Base-by-base conservation (phyloP, 257 asterid genomes). In the Solanum peruvianum region DNA sequence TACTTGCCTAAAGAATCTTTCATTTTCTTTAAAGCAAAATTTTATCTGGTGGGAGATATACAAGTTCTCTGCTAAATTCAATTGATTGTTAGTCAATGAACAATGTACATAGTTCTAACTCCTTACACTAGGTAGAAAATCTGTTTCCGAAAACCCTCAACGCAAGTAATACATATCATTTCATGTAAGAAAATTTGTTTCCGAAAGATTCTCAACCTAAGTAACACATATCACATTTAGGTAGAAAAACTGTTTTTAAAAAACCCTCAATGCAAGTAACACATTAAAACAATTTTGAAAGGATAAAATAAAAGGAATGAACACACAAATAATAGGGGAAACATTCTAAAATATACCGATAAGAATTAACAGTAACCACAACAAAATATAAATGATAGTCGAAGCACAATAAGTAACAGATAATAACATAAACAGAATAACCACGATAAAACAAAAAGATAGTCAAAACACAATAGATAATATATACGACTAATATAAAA, bases 191-290 rank as follows among this genome's bases (percentile, higher is more conserved):
- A 29, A 66, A 13, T 11, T 0, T 64, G 1, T 25, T 25, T 64
- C 0, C 4, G 0, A 11, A 25, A n/a, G 23, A 64, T 2, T 2
- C 5, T 18, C 0, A 1, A 18, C 4, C 1, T n/a, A 56, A 56
- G 25, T 56, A 56, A 56, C 11, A 20, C 3, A 3, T 0, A 1
- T 16, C 62, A 52, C 7, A 37, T 1, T 37, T 37, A 64, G 18
- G 18, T 66, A 66, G 35, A 25, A 29, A 66, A 13, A 5, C 1
- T 64, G 0, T 25, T 64, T 64, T 0, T 4, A 0, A 11, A 25
- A n/a, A 4, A 52, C 2, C 5, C 1, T 41, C 3, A 9, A 9
- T 2, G 10, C 44, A 41, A 41, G 44, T 9, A 41, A 41, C 11
- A 41, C 3, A 1, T 8, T 2, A 41, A 20, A 20, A 56, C 25